Evolutionary conservation across 345 rosid genomes (phyloP).

Genomic region (Citrus inodora): DNA sequence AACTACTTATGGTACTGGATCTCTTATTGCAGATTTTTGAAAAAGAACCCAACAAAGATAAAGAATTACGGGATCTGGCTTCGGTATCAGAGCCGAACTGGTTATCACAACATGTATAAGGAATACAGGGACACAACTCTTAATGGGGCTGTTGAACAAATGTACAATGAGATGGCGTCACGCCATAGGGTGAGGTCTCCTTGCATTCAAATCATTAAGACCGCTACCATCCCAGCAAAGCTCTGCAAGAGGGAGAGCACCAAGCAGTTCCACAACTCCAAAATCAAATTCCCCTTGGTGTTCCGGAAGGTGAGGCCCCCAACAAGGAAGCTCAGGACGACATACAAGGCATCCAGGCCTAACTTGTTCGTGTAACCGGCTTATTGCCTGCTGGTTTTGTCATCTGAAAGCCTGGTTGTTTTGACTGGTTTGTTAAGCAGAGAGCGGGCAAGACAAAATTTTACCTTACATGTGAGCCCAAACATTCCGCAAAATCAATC

Average conservation of each 20-base stretch:
- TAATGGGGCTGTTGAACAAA: conserved; percentile 65
- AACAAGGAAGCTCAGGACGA: conserved; percentile 63
- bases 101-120: conserved; percentile 77
- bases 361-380: conserved; percentile 53
- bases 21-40: conserved; percentile 41
- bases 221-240: conserved; percentile 54
- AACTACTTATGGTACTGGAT: neutral
- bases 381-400: neutral
- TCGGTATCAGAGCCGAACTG: conserved; percentile 58
- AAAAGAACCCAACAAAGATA: conserved; percentile 60
- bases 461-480: neutral
- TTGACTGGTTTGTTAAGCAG: neutral
- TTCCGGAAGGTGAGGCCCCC: conserved; percentile 67
- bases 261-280: conserved; percentile 63
- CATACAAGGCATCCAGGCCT: conserved; percentile 70
- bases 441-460: neutral
- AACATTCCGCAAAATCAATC: neutral
- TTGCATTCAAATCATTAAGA: conserved; percentile 68
- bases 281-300: conserved; percentile 68
- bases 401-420: neutral
- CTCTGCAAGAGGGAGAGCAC: conserved; percentile 72
- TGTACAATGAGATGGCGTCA: conserved; percentile 74
- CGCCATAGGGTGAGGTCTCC: conserved; percentile 68
- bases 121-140: conserved; percentile 57
- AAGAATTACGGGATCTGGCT: conserved; percentile 67